Evolutionary conservation across 805 yeast species (phyloP), one percentile per base, ranked within the genome.

Genomic region (Wickerhamiella spandovensis): DNA sequence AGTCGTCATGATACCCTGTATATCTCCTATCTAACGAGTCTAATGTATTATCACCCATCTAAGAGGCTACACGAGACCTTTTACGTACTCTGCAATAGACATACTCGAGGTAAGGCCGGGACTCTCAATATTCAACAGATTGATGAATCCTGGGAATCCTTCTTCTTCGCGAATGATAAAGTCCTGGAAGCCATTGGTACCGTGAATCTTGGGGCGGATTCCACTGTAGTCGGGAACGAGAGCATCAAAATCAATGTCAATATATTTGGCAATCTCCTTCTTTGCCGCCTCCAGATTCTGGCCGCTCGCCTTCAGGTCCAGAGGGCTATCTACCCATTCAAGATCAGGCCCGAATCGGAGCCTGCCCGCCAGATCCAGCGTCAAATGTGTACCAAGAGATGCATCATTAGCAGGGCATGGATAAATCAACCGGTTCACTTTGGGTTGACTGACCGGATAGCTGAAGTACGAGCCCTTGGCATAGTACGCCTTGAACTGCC

Each of bases 341-440:
- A 86, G 65, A 62, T 89, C 95, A 0, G 96, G 96, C 0, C 97
- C 97, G 62, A 88, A 88, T 55, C 77, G 74, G 24, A 88, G 66
- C 56, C 80, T 81, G 0, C 94, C 92, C 2, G 84, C 88, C 49
- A 88, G 65, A 59, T 85, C 94, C 28, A 89, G 67, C 0, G 97
- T 88, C 54, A 89, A 67, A 67, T 88, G 97, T 0, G 92, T 84
- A 0, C 97, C 97, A 50, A 89, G 68, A 0, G 94, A 84, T n/a
- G 83, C 72, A 30, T 56, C 74, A n/a, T 81, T 79, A 0, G 81
- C 73, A 1, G 87, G 86, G 50, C 86, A 82, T 1, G 96, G 96
- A 63, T 88, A 88, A 0, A 88, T 68, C 32, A 82, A 64, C 51
- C 85, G 67, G 49, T 69, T 61, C 3, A 81, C 77, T 20, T 72